Conservation (phyloP, 441 rosid species). For the Omphalea diandra region DNA sequence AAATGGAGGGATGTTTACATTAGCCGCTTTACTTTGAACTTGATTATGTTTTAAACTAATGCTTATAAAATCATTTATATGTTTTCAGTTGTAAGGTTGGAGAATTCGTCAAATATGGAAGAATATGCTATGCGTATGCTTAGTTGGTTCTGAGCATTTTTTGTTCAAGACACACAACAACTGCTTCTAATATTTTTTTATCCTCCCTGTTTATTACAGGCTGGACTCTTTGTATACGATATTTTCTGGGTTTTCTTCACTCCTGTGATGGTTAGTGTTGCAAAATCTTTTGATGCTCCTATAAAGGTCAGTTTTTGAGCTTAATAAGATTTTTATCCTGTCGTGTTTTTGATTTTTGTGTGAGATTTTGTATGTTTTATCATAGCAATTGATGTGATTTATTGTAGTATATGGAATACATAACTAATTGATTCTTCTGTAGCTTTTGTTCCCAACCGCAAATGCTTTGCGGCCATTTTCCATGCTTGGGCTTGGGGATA, state of each 20-base stretch:
- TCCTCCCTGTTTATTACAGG: constrained; percentile 41
- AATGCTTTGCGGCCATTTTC: constrained; percentile 76
- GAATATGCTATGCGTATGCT: neutral
- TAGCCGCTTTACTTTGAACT: neutral
- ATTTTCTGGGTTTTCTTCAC: constrained; percentile 41
- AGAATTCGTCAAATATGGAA: neutral
- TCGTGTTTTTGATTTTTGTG: neutral
- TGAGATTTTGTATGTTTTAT: neutral
- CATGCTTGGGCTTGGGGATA: constrained; percentile 99
- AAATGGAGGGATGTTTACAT: neutral
- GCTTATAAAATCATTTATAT: constrained; percentile 2
- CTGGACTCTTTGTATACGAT: constrained; percentile 93
- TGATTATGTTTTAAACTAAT: neutral
- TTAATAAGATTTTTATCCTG: neutral
- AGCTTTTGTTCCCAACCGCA: constrained; percentile 95
- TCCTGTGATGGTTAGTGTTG: constrained; percentile 80
- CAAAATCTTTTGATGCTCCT: constrained; percentile 98
- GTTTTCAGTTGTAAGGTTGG: neutral
- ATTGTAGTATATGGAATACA: constrained; percentile 6
- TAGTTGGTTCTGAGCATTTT: neutral
- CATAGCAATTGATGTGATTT: neutral
- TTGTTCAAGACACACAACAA: neutral
- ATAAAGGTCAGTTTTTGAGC: constrained; percentile 70
- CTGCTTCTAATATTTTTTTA: constrained; percentile 10
- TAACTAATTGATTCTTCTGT: constrained; percentile 21